Conservation (phyloP, 192 early-diverging fungal species). For the Mortierella alpina region DNA sequence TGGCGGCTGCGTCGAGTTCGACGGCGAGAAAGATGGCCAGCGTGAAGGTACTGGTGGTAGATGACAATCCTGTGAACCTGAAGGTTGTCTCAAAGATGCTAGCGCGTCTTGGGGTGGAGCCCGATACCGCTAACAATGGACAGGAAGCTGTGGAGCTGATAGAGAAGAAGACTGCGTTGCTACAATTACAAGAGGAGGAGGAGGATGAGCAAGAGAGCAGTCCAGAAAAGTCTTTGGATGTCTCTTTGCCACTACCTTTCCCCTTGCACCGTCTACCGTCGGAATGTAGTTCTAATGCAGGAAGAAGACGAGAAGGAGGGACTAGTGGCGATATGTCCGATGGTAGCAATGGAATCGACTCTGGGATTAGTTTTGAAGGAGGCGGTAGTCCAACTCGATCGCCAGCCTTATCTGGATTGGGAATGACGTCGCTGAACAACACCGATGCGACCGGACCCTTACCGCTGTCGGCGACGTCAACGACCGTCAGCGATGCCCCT, state of each 20-base stretch:
- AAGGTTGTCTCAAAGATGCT: slow-evolving; percentile 55
- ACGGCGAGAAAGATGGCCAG: slow-evolving; percentile 31
- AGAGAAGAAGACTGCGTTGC: slow-evolving; percentile 38
- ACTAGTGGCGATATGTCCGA: not conserved
- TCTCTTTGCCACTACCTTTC: not conserved
- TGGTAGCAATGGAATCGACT: slow-evolving; percentile 12
- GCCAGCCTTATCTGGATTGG: not conserved
- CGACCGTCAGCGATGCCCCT: not conserved
- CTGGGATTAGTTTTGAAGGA: slow-evolving; percentile 3
- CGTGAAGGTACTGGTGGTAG: slow-evolving; percentile 55
- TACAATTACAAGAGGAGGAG: slow-evolving; percentile 11
- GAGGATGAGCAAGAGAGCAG: not conserved
- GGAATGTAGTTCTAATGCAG: not conserved
- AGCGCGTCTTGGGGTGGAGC: slow-evolving; percentile 35
- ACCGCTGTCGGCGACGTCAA: too few relatives aligned
- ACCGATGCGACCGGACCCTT: not conserved
- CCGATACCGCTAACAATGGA: slow-evolving; percentile 48
- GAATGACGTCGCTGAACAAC: not conserved
- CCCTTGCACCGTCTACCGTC: not conserved
- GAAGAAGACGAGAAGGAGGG: too few relatives aligned
- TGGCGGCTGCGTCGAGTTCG: slow-evolving; percentile 30
- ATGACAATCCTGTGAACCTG: slow-evolving; percentile 60
- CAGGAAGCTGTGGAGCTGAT: slow-evolving; percentile 55
- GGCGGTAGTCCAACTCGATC: not conserved
- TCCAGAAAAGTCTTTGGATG: not conserved